phyloP scores from a whole-genome alignment of 805 yeast genomes.

The Ogataea philodendri region DNA sequence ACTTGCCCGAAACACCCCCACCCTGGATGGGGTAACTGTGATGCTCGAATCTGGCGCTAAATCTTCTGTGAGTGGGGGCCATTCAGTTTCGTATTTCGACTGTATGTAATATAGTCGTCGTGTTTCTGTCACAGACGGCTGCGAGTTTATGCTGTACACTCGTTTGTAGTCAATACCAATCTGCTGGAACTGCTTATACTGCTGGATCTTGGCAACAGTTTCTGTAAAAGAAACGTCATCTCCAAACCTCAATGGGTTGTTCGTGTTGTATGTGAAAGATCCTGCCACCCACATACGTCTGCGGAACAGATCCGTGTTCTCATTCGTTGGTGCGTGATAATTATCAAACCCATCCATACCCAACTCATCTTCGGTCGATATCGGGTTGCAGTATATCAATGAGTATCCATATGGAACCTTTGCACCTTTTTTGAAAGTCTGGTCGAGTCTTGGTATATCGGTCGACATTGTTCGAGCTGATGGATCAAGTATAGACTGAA shows the following conservation, averaged over 20 bases:
- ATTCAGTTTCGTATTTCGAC: conserved; percentile 25
- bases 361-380: conserved; percentile 43
- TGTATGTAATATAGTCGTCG: conserved; percentile 65
- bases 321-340: conserved; percentile 60
- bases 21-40: conserved; percentile 37
- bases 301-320: conserved; percentile 35
- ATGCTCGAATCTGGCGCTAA: conserved; percentile 26
- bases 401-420: conserved; percentile 55
- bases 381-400: conserved; percentile 65
- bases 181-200: conserved; percentile 33
- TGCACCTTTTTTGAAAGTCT: conserved; percentile 20
- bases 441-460: conserved; percentile 7
- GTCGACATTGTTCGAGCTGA: conserved; percentile 17
- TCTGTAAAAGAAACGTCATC: conserved; percentile 52
- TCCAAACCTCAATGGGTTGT: conserved; percentile 36
- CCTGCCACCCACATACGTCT: conserved; percentile 86
- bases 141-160: conserved; percentile 34
- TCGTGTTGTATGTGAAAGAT: conserved; percentile 40
- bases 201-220: conserved; percentile 41
- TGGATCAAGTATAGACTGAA: conserved; percentile 26
- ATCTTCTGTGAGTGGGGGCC: conserved; percentile 1
- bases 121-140: conserved; percentile 43
- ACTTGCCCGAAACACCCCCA: conserved; percentile 60
- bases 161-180: conserved; percentile 57
- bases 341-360: conserved; percentile 79